phyloP scores from a whole-genome alignment of 2,329 filamentous ascomycete genomes.

The Didymosphaeria variabile region DNA sequence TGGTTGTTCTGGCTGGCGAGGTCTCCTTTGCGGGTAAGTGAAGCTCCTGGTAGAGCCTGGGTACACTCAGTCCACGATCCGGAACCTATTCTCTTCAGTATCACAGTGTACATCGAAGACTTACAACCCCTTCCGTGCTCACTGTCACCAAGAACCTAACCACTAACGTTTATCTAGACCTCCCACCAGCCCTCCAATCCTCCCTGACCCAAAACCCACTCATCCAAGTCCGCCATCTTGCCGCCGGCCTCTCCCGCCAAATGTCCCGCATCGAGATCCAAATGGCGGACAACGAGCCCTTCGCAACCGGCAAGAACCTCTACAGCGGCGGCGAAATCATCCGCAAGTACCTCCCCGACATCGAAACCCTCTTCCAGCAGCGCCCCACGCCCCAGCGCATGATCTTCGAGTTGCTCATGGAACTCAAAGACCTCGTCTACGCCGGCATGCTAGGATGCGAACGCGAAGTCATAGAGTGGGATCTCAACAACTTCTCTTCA shows the following conservation, averaged over 20 bases:
- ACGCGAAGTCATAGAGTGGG: conserved; percentile 42
- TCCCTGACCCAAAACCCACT: conserved; percentile 44
- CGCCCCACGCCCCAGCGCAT: conserved; percentile 42
- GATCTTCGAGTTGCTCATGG: conserved; percentile 47
- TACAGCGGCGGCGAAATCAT: conserved; percentile 45
- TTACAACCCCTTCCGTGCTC: background rate
- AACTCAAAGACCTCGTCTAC: conserved; percentile 44
- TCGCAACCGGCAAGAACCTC: conserved; percentile 42
- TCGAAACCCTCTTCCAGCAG: conserved; percentile 43
- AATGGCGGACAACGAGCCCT: conserved; percentile 47
- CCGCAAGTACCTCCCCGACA: conserved; percentile 42
- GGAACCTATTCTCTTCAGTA: background rate
- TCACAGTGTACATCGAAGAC: background rate
- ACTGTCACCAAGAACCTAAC: too few species aligned
- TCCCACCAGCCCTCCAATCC: conserved; percentile 39
- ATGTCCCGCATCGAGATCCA: conserved; percentile 46
- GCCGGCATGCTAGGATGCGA: conserved; percentile 37
- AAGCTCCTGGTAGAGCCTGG: background rate
- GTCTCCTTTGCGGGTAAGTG: conserved; percentile 43
- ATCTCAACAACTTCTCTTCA: conserved; percentile 34
- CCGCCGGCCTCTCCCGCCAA: conserved; percentile 45
- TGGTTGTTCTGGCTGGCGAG: conserved; percentile 45
- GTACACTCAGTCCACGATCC: background rate
- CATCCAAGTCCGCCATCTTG: conserved; percentile 46
- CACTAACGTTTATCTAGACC: conserved; percentile 27